Percentiles rank a stretch among this genome's conserved stretches.
phyloP scores from a whole-genome alignment of 2,329 filamentous ascomycete species.

The Alternaria sp. region DNA sequence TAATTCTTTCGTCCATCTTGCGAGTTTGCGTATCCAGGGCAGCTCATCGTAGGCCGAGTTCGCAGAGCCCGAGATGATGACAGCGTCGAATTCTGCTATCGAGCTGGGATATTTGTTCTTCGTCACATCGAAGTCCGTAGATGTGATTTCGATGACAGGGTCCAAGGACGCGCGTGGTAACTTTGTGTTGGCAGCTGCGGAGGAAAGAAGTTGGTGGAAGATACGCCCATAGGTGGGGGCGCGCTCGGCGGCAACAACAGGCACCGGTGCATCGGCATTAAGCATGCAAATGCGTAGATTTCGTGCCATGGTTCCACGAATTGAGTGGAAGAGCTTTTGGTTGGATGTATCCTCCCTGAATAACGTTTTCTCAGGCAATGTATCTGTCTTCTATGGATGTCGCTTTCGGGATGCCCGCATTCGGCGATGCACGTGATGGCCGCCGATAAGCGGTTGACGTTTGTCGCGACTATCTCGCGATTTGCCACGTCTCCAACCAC shows the following conservation, averaged over 20 bases:
- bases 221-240: conserved; percentile 37
- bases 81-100: conserved; percentile 40
- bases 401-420: background rate
- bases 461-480: background rate
- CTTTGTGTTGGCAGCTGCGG: conserved; percentile 17
- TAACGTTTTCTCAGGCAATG: background rate
- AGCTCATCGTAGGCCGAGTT: conserved; percentile 38
- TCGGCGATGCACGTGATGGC: conserved; percentile 5
- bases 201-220: conserved; percentile 33
- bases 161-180: background rate
- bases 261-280: conserved; percentile 40
- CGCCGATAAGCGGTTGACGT: conserved; percentile 10
- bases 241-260: conserved; percentile 22
- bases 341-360: background rate
- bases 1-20: conserved; percentile 38
- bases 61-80: conserved; percentile 51
- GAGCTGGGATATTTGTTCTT: conserved; percentile 44
- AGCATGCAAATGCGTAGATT: conserved; percentile 32
- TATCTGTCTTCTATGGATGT: background rate
- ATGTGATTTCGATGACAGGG: conserved; percentile 20
- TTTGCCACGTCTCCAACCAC: background rate
- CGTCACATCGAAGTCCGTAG: conserved; percentile 46
- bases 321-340: background rate
- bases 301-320: background rate
- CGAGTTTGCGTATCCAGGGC: conserved; percentile 33